Conservation (phyloP, 2,329 filamentous ascomycete genomes). For the Colletotrichum paranaense region DNA sequence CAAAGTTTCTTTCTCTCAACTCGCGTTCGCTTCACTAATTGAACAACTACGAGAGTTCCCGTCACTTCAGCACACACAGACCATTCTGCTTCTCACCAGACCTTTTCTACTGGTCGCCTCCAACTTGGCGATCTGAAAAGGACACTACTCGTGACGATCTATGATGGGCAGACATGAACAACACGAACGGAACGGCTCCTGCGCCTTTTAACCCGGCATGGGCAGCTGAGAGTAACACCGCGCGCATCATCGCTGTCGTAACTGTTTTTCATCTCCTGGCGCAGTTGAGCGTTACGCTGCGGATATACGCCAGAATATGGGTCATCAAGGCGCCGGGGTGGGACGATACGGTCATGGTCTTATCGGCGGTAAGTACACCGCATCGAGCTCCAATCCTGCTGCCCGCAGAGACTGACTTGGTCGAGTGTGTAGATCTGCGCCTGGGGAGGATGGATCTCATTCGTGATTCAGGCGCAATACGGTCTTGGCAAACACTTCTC, state of each 20-base stretch:
- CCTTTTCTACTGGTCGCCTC: not conserved
- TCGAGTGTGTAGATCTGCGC: conserved; percentile 40
- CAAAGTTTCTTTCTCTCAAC: not conserved
- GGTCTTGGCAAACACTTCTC: conserved; percentile 58
- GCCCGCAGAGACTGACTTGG: not conserved
- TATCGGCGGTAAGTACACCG: conserved; percentile 34
- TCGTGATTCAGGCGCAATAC: conserved; percentile 55
- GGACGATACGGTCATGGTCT: conserved; percentile 39
- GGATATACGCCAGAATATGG: conserved; percentile 12
- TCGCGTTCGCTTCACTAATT: not conserved
- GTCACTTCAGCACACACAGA: not conserved
- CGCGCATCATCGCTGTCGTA: conserved; percentile 38
- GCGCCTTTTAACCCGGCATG: conserved; percentile 27
- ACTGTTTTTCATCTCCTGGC: conserved; percentile 22
- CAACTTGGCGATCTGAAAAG: not conserved
- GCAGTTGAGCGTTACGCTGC: not conserved
- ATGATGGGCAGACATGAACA: conserved; percentile 23
- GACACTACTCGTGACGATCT: not conserved
- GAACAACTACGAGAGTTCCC: not conserved
- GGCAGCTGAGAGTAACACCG: conserved; percentile 41
- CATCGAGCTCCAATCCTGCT: not conserved
- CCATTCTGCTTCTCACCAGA: not conserved
- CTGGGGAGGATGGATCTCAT: conserved; percentile 45
- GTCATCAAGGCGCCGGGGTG: conserved; percentile 9
- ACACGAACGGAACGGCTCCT: not conserved